Conservation (phyloP, 768 basidiomycete species). For the Dendrothele bispora region DNA sequence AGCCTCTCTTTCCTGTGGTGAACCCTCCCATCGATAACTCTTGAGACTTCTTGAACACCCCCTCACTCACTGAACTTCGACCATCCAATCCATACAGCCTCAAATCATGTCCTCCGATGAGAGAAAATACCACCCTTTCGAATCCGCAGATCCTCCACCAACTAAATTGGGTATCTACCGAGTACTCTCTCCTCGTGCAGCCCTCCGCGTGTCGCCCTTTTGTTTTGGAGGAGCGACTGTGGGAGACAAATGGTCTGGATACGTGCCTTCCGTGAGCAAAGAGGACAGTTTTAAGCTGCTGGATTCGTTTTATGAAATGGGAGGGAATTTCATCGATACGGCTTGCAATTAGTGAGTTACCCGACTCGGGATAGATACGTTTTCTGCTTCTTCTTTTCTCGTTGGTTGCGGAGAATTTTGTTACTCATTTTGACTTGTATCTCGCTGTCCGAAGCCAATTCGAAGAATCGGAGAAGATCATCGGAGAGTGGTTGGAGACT, state of each 20-base stretch:
- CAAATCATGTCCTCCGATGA: too few relatives aligned
- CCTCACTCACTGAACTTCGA: too few relatives aligned
- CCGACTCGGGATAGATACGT: too few relatives aligned
- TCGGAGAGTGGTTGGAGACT: slow-evolving; percentile 53
- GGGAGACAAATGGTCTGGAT: slow-evolving; percentile 34
- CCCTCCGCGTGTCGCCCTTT: slow-evolving; percentile 42
- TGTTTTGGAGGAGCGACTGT: slow-evolving; percentile 44
- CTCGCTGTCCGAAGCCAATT: slow-evolving; percentile 38
- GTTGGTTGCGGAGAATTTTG: too few relatives aligned
- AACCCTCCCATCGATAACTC: too few relatives aligned
- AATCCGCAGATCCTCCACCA: slow-evolving; percentile 19
- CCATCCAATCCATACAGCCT: too few relatives aligned
- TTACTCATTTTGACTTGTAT: not conserved
- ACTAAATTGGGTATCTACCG: slow-evolving; percentile 35
- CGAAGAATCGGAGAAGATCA: slow-evolving; percentile 51
- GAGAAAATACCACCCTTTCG: too few relatives aligned
- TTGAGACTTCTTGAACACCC: too few relatives aligned
- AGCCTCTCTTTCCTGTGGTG: too few relatives aligned
- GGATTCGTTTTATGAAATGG: slow-evolving; percentile 40
- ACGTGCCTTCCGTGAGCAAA: slow-evolving; percentile 38
- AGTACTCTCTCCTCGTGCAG: slow-evolving; percentile 31
- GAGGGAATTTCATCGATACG: slow-evolving; percentile 52
- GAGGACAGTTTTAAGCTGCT: slow-evolving; percentile 43
- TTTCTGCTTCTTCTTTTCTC: too few relatives aligned
- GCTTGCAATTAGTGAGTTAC: slow-evolving; percentile 44